Conservation (phyloP, 495 filamentous ascomycete species). For the Aspergillus wentii region DNA sequence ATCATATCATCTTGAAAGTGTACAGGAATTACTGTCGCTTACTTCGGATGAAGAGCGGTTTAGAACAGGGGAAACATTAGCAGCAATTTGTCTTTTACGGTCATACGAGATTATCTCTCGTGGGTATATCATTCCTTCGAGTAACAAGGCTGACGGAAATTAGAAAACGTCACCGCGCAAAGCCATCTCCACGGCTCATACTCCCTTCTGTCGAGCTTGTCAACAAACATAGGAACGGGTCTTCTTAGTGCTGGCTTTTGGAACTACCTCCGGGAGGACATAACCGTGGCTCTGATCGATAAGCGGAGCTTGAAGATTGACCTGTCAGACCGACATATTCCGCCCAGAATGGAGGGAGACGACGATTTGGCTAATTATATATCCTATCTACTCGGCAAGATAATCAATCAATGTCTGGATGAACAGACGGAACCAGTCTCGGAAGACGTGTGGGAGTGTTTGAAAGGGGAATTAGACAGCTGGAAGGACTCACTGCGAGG, state of each 20-base stretch:
- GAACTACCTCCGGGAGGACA: constrained; percentile 38
- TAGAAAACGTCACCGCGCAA: constrained; percentile 16
- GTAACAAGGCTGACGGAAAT: neutral
- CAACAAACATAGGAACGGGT: constrained; percentile 10
- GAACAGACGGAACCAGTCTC: constrained; percentile 1
- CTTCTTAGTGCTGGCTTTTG: constrained; percentile 28
- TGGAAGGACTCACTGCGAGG: constrained; percentile 14
- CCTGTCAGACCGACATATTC: constrained; percentile 12
- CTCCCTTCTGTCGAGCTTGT: constrained; percentile 14
- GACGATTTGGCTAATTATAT: constrained; percentile 25
- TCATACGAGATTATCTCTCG: constrained; percentile 34
- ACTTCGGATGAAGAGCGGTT: constrained; percentile 11
- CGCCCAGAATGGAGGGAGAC: constrained; percentile 9
- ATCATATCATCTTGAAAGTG: constrained; percentile 20
- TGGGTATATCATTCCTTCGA: constrained; percentile 1
- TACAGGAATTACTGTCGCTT: constrained; percentile 8
- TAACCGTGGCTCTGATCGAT: constrained; percentile 29
- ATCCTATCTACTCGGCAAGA: constrained; percentile 23
- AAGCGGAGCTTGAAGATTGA: constrained; percentile 26
- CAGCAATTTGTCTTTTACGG: constrained; percentile 30
- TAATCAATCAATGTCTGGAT: constrained; percentile 25
- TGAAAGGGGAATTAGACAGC: constrained; percentile 9
- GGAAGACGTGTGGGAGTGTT: constrained; percentile 3
- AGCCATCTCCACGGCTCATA: constrained; percentile 25
- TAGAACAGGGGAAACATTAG: constrained; percentile 22